A percentile compares a stretch with the other conserved stretches of the same genome.
phyloP scores from a whole-genome alignment of 176 grass and related monocot species.

The Carex cristatella region DNA sequence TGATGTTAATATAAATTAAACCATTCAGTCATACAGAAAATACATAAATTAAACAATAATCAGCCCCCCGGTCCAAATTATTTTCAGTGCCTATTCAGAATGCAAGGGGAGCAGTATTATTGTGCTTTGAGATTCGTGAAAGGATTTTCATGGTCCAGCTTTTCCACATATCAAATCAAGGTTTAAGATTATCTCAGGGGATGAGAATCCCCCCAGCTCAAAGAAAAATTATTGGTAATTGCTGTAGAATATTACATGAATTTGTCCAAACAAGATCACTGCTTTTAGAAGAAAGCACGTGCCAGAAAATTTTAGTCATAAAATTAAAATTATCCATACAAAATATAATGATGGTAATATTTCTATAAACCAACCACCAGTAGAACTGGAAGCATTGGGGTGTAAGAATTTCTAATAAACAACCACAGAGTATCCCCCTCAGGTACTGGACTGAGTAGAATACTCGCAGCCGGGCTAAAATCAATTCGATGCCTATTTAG shows the following conservation, averaged over 20 bases:
- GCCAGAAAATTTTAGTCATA: background rate
- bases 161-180: too few species aligned
- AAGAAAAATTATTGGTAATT: background rate
- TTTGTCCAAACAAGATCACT: background rate
- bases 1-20: background rate
- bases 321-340: background rate
- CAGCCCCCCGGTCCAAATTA: background rate
- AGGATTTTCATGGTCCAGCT: too few species aligned
- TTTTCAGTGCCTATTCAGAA: too few species aligned
- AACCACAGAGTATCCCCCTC: background rate
- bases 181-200: too few species aligned
- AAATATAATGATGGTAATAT: background rate
- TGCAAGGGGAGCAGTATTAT: too few species aligned
- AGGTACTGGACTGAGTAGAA: too few species aligned
- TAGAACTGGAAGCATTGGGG: background rate
- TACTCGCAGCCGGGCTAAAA: too few species aligned
- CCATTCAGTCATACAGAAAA: background rate
- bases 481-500: too few species aligned
- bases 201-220: background rate
- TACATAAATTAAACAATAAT: background rate
- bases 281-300: background rate
- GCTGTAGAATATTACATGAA: background rate
- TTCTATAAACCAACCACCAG: background rate
- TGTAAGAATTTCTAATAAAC: background rate
- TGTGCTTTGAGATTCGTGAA: too few species aligned